Conservation (phyloP, 176 grass and related monocot genomes). For the Hyparrhenia diplandra region DNA sequence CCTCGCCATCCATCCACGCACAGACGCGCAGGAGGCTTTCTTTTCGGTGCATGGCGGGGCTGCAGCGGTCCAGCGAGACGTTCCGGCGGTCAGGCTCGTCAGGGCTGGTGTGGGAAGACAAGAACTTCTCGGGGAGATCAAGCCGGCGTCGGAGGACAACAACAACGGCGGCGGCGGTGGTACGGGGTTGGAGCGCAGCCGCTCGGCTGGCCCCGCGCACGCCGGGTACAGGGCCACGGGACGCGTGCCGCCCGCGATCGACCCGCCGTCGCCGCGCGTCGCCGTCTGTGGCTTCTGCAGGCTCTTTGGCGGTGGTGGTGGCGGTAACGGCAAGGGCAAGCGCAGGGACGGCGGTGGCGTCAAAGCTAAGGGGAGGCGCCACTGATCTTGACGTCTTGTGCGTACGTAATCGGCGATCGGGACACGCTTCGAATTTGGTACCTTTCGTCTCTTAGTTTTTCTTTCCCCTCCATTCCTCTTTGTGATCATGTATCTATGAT, state of each 20-base stretch:
- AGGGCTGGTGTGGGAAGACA: constrained; percentile 80
- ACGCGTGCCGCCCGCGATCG: constrained; percentile 54
- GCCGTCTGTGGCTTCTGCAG: constrained; percentile 70
- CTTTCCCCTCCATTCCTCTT: too few relatives aligned
- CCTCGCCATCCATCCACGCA: neutral
- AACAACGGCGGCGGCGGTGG: neutral
- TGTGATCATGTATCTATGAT: neutral
- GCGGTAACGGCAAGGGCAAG: neutral
- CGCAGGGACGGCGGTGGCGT: neutral
- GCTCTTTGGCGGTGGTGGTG: constrained; percentile 38
- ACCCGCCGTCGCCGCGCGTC: constrained; percentile 79
- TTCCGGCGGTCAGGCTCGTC: constrained; percentile 90
- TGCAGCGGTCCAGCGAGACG: constrained; percentile 79
- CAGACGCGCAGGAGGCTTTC: neutral
- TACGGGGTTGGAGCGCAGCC: constrained; percentile 28
- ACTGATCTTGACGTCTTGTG: neutral
- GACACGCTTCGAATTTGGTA: neutral
- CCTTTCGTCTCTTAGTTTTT: too few relatives aligned
- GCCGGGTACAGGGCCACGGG: constrained; percentile 52
- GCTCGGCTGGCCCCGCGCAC: constrained; percentile 2
- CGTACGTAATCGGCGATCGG: neutral
- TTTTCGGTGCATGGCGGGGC: constrained; percentile 56
- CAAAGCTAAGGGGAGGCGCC: constrained; percentile 15
- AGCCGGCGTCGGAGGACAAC: constrained; percentile 24
- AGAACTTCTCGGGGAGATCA: constrained; percentile 52